Base-by-base conservation (phyloP, 2,329 filamentous ascomycete genomes). In the Mariannaea sp. region DNA sequence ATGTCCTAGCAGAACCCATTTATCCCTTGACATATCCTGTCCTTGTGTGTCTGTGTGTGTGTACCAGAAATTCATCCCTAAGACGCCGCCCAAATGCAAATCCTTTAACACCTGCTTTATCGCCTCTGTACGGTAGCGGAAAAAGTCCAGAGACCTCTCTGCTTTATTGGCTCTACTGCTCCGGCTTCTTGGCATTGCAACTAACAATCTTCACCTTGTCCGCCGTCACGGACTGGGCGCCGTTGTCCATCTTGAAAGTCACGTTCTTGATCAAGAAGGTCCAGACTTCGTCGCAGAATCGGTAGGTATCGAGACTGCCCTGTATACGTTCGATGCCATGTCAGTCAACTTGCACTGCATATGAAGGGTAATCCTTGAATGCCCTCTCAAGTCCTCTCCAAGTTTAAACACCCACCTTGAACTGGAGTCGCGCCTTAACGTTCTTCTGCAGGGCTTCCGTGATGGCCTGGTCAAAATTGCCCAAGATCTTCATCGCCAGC, bases 241-340 rank as follows among this genome's bases (percentile, higher is more conserved):
- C 81, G 46, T 88, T 90, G 65, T 97, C 93, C 77, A 97, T 88
- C 77, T 99, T 99, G 79, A 99, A 97, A n/a, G 87, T 92, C 50
- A 97, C 92, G 63, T 97, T 94, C 76, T 97, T 97, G 75, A 99
- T 96, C 53, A 99, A 83, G 73, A 99, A 99, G 1, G 94, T 99
- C 94, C 94, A 99, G 54, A 99, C 94, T 77, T 99, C 94, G 75
- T 99, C 94, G 78, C 94, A 99, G 82, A 99, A 99, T 65, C 94
- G 89, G 79, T 99, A 99, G 13, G 94, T 97, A 72, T 97, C 92
- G 59, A 99, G 86, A 70, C 95, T 94, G 41, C 94, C 94, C 93
- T 97, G 16, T 20, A 33, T n/a, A n/a, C n/a, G 24, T 27, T 19
- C 5, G 9, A 36, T 33, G 12, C 29, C 9, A 12, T 19, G 48